Percentiles rank a stretch among this genome's conserved stretches.
Evolutionary conservation across 2,329 filamentous ascomycete species (phyloP).

Genomic region (Gnomoniopsis smithogilvyi): DNA sequence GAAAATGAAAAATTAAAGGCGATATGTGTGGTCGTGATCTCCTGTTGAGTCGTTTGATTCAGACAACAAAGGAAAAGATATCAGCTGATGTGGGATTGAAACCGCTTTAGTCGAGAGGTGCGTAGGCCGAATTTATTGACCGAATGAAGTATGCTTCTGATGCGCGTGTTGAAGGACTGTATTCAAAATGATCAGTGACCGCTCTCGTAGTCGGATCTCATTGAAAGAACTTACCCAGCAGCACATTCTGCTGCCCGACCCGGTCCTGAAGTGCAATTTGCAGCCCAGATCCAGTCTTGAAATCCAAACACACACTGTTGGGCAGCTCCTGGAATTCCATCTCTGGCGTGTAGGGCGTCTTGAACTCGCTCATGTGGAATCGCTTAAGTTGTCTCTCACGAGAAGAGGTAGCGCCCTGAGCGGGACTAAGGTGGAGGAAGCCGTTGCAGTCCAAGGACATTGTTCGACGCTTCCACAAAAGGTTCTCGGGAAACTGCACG

Average conservation of each 20-base stretch:
- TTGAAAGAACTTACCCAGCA: constrained; percentile 45
- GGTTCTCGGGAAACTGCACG: constrained; percentile 92
- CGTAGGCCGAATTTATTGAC: constrained; percentile 24
- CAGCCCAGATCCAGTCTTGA: constrained; percentile 57
- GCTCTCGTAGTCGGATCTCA: not conserved
- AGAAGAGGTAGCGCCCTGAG: constrained; percentile 48
- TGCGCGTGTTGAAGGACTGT: constrained; percentile 42
- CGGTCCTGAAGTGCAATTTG: constrained; percentile 64
- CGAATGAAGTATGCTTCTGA: constrained; percentile 30
- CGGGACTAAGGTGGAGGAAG: constrained; percentile 74
- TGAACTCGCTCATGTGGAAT: constrained; percentile 85
- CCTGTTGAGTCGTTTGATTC: constrained; percentile 11
- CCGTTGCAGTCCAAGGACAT: constrained; percentile 82
- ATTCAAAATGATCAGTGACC: constrained; percentile 23
- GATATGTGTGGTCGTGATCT: constrained; percentile 13
- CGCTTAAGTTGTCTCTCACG: constrained; percentile 62
- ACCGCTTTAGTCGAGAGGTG: constrained; percentile 1
- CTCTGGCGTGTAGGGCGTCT: constrained; percentile 75
- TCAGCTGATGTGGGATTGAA: constrained; percentile 7
- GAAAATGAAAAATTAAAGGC: constrained; percentile 10
- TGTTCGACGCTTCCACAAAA: constrained; percentile 93
- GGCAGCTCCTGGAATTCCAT: constrained; percentile 90
- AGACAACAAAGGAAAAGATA: constrained; percentile 16
- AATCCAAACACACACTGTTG: constrained; percentile 69
- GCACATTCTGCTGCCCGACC: constrained; percentile 50